Evolutionary conservation across 176 grass and related monocot genomes (phyloP), one percentile per base, ranked within the genome.

Genomic region (Oryza meridionalis): DNA sequence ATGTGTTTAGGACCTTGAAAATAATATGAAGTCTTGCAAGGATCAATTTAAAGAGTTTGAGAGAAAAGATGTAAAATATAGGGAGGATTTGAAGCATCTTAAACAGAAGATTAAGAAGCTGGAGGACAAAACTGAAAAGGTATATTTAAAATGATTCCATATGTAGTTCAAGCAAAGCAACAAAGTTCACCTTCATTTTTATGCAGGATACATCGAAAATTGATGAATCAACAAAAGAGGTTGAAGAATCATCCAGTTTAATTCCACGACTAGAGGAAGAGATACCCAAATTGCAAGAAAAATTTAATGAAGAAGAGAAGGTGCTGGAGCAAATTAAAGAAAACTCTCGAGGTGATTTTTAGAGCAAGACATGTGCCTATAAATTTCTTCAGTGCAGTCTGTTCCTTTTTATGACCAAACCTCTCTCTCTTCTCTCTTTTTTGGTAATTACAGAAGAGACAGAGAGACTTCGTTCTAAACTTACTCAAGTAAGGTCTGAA

Each of bases 1-100:
- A 77, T 78, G 51, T 86, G 3, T 84, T 66, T 73, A 99, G 93
- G 88, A 90, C 25, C 89, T 99, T 72, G 96, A 96, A 62, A 90
- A 85, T 78, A 87, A 92, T 19, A 95, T 96, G 93, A 94, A 91
- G 82, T 33, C 67, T 13, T 99, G 96, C 84, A 93, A 96, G 79
- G 96, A 99, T 77, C 89, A 92, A 19, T 99, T 94, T 82, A 99
- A 99, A 76, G 91, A 90, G 80, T 94, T 92, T 87, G 96, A 99
- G 76, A 90, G 91, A 63, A 87, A 87, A 22, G 93, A 99, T 81
- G 91, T 99, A 81, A 94, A 95, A 76, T 75, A 96, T 27, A 82
- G 86, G 78, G 96, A 99, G 74, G 91, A 99, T 91, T 71, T 93
- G 50, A 99, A 99, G 25, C 96, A 99, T 87, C 86, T 92, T 19